These are phyloP conservation scores for Penicillium concentricum DNA, from an alignment of 2,329 filamentous ascomycete genomes.

Conservation along the genomic window DNA sequence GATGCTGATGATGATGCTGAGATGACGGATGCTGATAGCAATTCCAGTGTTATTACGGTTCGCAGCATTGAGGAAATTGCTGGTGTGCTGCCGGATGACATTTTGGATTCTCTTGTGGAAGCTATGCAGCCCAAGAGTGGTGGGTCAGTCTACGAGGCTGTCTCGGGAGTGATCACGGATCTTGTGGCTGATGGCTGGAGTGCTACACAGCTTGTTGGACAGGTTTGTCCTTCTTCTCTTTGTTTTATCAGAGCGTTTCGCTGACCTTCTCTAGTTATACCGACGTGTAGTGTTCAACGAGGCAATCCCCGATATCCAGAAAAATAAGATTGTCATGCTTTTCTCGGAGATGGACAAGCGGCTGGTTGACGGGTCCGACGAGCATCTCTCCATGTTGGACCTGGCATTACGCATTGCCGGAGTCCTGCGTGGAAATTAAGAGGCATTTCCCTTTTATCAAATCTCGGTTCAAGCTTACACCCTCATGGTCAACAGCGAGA, in stretches of 20 bases:
- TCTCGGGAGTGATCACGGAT: slow-evolving; percentile 79
- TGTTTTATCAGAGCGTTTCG: not conserved
- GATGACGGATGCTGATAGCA: slow-evolving; percentile 59
- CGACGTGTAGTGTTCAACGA: slow-evolving; percentile 81
- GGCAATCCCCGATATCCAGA: slow-evolving; percentile 76
- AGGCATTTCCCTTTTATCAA: no score
- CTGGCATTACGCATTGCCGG: slow-evolving; percentile 76
- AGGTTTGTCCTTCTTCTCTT: slow-evolving; percentile 54
- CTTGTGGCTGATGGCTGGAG: slow-evolving; percentile 98
- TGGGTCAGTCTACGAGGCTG: slow-evolving; percentile 66
- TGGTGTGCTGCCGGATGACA: slow-evolving; percentile 78
- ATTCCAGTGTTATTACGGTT: slow-evolving; percentile 63
- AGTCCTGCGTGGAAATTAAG: slow-evolving; percentile 54
- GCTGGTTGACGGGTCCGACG: slow-evolving; percentile 89
- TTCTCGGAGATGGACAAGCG: slow-evolving; percentile 96
- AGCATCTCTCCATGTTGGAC: slow-evolving; percentile 89
- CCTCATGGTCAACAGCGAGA: not conserved
- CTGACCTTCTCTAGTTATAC: slow-evolving; percentile 50
- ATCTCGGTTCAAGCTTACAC: not conserved
- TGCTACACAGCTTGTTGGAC: slow-evolving; percentile 78
- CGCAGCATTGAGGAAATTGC: slow-evolving; percentile 90
- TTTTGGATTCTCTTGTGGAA: slow-evolving; percentile 67
- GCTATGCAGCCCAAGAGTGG: slow-evolving; percentile 72
- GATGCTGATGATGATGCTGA: slow-evolving; percentile 58
- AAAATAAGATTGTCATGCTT: slow-evolving; percentile 82